Conservation (phyloP, 2,329 filamentous ascomycete species). For the Scedosporium minutisporum region DNA sequence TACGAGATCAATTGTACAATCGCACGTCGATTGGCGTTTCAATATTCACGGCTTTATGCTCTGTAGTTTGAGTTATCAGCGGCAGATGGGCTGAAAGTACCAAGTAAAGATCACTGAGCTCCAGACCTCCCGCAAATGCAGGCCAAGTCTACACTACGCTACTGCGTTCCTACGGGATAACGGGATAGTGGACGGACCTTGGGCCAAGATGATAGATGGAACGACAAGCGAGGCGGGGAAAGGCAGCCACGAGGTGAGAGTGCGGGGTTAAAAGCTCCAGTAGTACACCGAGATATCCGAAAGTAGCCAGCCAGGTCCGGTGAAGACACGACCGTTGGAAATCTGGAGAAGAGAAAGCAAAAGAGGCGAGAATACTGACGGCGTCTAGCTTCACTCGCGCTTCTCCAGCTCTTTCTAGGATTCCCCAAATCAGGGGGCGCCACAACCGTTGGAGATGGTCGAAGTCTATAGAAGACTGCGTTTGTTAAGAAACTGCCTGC, state of each 20-base stretch:
- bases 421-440: neutral
- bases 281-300: neutral
- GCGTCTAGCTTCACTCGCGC: neutral
- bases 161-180: too few species aligned
- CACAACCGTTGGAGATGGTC: neutral
- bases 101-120: neutral
- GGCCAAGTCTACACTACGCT: too few species aligned
- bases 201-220: neutral
- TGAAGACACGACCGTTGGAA: neutral
- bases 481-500: neutral
- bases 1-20: too few species aligned
- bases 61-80: neutral
- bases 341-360: neutral
- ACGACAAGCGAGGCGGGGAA: conserved; percentile 1
- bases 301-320: neutral
- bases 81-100: neutral
- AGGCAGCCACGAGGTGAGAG: neutral
- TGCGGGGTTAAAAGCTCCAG: neutral
- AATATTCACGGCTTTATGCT: neutral
- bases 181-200: too few species aligned
- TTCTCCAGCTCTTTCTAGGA: neutral
- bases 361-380: neutral
- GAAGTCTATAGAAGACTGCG: neutral
- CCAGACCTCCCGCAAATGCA: neutral
- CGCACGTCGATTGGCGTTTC: neutral